Conservation (phyloP, 2,329 filamentous ascomycete species). For the Aspergillus aculeatus region DNA sequence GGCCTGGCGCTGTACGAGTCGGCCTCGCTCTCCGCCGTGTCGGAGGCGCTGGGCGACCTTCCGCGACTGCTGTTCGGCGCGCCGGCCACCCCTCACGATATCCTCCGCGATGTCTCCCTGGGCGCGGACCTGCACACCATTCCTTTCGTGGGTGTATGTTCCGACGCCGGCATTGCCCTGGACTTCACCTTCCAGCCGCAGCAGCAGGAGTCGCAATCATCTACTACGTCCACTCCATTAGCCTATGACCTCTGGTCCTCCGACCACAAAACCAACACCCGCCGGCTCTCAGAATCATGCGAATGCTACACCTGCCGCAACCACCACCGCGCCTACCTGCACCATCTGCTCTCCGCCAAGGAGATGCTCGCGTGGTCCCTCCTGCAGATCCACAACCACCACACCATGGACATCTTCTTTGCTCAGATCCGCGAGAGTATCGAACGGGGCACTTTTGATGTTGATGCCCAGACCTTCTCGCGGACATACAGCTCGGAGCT, state of each 20-base stretch:
- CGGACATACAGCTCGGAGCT: conserved; percentile 67
- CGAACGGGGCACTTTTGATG: conserved; percentile 52
- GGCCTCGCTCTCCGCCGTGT: conserved; percentile 66
- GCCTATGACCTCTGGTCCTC: conserved; percentile 76
- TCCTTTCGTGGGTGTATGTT: conserved; percentile 70
- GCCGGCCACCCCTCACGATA: conserved; percentile 68
- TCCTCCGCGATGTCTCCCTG: conserved; percentile 71
- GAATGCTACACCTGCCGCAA: conserved; percentile 77
- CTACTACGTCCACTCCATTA: conserved; percentile 46
- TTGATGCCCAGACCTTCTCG: conserved; percentile 61
- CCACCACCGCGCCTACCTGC: conserved; percentile 83
- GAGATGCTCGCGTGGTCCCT: conserved; percentile 97
- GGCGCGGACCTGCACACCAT: conserved; percentile 79
- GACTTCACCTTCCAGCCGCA: conserved; percentile 59
- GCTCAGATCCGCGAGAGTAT: conserved; percentile 66
- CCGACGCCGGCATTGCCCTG: conserved; percentile 82
- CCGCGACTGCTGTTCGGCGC: conserved; percentile 73
- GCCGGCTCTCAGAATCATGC: conserved; percentile 64
- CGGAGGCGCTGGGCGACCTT: conserved; percentile 58
- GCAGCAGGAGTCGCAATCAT: conserved; percentile 16
- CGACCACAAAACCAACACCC: conserved; percentile 59
- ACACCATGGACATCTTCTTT: conserved; percentile 72
- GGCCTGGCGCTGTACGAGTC: conserved; percentile 78
- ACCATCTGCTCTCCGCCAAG: conserved; percentile 82
- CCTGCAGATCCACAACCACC: conserved; percentile 88